These are phyloP conservation scores for Leccinellum albellum DNA, from an alignment of 768 basidiomycete genomes.

Conservation along the genomic window DNA sequence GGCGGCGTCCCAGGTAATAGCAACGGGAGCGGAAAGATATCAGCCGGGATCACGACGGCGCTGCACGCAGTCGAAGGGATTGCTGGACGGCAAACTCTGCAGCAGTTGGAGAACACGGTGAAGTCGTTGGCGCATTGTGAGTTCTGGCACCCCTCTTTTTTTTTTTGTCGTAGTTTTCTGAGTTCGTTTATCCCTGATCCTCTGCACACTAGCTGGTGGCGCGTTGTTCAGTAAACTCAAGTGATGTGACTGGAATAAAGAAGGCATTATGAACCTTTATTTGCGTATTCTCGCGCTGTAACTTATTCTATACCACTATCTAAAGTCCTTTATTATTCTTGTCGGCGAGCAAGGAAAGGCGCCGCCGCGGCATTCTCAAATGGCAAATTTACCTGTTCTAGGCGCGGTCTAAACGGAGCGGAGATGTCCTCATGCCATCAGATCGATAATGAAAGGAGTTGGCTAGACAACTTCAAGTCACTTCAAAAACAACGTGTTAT, in stretches of 20 bases:
- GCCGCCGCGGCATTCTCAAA: too few relatives aligned
- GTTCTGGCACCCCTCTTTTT: constrained; percentile 23
- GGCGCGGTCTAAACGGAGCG: too few relatives aligned
- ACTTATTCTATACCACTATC: not conserved
- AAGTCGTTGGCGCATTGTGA: constrained; percentile 49
- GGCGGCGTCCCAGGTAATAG: not conserved
- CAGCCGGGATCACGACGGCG: constrained; percentile 34
- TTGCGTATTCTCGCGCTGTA: not conserved
- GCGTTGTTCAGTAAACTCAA: constrained; percentile 7
- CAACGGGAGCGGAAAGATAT: not conserved
- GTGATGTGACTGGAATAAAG: not conserved
- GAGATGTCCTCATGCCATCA: too few relatives aligned
- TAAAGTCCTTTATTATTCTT: not conserved
- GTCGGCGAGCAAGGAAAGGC: not conserved
- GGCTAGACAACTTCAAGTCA: too few relatives aligned
- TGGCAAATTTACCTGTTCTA: not conserved
- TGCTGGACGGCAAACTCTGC: constrained; percentile 48
- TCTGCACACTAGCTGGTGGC: not conserved
- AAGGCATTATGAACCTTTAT: too few relatives aligned
- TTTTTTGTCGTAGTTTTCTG: not conserved
- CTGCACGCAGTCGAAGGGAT: constrained; percentile 52
- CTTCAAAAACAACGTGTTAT: too few relatives aligned
- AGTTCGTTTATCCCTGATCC: not conserved
- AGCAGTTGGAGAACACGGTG: constrained; percentile 47
- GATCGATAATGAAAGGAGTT: too few relatives aligned